Evolutionary conservation across 192 early-diverging fungal genomes (phyloP).

Genomic region (Coemansia interrupta): DNA sequence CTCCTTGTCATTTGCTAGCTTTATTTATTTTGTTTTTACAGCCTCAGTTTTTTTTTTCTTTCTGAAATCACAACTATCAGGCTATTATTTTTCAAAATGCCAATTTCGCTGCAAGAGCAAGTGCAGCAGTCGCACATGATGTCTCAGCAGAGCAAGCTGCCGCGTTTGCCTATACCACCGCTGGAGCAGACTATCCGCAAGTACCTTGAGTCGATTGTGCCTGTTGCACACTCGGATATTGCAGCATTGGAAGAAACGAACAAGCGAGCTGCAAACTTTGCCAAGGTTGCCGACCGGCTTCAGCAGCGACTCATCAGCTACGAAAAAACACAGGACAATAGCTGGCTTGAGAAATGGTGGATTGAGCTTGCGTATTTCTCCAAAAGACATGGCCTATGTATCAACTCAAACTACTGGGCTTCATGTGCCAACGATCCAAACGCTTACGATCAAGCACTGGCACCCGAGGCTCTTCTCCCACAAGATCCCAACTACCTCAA

Average conservation of each 20-base stretch:
- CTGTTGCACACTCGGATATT: conserved; percentile 54
- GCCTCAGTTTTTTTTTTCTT: too few relatives aligned
- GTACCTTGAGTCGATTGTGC: conserved; percentile 59
- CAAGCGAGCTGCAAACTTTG: conserved; percentile 54
- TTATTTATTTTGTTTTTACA: too few relatives aligned
- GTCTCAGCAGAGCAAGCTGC: conserved; percentile 40
- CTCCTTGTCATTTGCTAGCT: too few relatives aligned
- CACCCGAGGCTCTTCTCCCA: conserved; percentile 17
- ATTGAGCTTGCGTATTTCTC: conserved; percentile 67
- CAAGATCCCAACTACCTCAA: not conserved
- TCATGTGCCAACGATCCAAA: conserved; percentile 61
- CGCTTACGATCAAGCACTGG: conserved; percentile 49
- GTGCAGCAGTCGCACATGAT: conserved; percentile 11
- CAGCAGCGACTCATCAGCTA: conserved; percentile 64
- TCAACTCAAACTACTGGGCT: conserved; percentile 90
- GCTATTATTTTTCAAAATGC: too few relatives aligned
- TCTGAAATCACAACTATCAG: too few relatives aligned
- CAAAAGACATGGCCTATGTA: conserved; percentile 75
- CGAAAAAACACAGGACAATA: conserved; percentile 57
- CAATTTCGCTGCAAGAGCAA: not conserved
- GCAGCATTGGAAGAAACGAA: conserved; percentile 44
- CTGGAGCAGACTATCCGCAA: conserved; percentile 57
- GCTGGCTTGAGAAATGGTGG: conserved; percentile 75
- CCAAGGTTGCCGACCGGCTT: conserved; percentile 51
- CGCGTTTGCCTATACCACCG: conserved; percentile 62